Conservation (phyloP, 768 basidiomycete genomes). For the Mycena metata region DNA sequence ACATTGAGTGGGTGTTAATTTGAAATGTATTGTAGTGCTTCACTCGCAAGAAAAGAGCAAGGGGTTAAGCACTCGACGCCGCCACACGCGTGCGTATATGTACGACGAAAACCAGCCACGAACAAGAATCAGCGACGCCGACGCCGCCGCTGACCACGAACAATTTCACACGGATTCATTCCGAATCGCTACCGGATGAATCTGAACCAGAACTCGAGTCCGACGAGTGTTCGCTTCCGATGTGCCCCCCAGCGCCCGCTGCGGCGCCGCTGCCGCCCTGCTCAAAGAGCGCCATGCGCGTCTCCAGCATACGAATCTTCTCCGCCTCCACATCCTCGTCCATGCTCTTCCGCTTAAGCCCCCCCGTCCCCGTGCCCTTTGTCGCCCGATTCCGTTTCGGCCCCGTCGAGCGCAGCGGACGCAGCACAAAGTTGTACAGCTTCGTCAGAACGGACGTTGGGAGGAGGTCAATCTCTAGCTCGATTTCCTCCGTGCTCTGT, state of each 20-base stretch:
- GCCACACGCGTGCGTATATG: constrained; percentile 25
- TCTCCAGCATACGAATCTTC: constrained; percentile 93
- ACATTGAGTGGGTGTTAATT: constrained; percentile 59
- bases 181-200: constrained; percentile 88
- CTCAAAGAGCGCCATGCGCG: constrained; percentile 88
- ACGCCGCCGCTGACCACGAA: constrained; percentile 23
- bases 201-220: constrained; percentile 85
- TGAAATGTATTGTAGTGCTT: constrained; percentile 54
- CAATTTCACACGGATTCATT: constrained; percentile 60
- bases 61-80: constrained; percentile 39
- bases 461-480: constrained; percentile 95
- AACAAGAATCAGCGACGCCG: constrained; percentile 38
- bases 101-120: constrained; percentile 33
- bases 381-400: constrained; percentile 74
- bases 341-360: constrained; percentile 95
- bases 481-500: constrained; percentile 97
- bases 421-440: constrained; percentile 95
- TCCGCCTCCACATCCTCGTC: constrained; percentile 97
- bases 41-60: constrained; percentile 44
- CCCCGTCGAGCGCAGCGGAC: constrained; percentile 77
- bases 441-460: constrained; percentile 90
- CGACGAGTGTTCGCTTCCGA: constrained; percentile 81
- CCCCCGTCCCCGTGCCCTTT: constrained; percentile 90
- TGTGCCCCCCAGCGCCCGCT: constrained; percentile 43
- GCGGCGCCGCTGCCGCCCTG: constrained; percentile 59